Base-by-base conservation (phyloP, 495 filamentous ascomycete genomes). In the Parathielavia appendiculata region DNA sequence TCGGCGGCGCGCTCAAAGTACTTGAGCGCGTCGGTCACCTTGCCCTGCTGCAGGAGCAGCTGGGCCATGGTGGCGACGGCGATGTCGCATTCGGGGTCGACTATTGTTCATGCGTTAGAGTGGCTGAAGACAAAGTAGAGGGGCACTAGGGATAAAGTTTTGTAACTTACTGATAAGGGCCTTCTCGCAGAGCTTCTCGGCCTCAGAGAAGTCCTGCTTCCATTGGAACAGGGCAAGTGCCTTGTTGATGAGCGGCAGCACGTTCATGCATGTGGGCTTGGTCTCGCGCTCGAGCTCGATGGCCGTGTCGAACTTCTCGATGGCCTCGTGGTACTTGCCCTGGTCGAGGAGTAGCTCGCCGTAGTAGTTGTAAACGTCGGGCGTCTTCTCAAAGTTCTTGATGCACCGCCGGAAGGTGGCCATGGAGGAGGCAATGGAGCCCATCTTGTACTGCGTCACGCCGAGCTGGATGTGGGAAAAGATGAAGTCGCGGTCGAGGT, bases 391-490 rank as follows among this genome's bases (percentile, higher is more conserved):
- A 66, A 99, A 99, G 75, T 95, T 96, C 87, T 97, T 99, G 66
- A 97, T 92, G 68, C 91, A 95, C 34, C 92, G 81, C 59, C 93
- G 81, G 84, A 99, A 99, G 7, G 95, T 97, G 14, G 95, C 91
- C 91, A 97, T 97, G 26, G 92, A 95, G 8, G 92, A 96, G 4
- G 93, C 93, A 49, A 97, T 88, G 11, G 91, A 96, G 56, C 93
- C 95, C 90, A 97, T 95, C 85, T 99, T 99, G 77, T 99, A 99
- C 75, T 99, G 93, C 46, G 93, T 99, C 41, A 99, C 93, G 75
- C 93, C 93, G 51, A 99, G 89, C 72, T 99, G 93, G 65, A 99
- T 97, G 79, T 98, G 93, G 11, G 93, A 97, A 81, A 95, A 98
- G 77, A 98, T 98, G 74, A 98, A 98, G 55, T 88, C 86, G 45